Base-by-base conservation (phyloP, 2,329 filamentous ascomycete genomes). In the Colletotrichum acutatum region DNA sequence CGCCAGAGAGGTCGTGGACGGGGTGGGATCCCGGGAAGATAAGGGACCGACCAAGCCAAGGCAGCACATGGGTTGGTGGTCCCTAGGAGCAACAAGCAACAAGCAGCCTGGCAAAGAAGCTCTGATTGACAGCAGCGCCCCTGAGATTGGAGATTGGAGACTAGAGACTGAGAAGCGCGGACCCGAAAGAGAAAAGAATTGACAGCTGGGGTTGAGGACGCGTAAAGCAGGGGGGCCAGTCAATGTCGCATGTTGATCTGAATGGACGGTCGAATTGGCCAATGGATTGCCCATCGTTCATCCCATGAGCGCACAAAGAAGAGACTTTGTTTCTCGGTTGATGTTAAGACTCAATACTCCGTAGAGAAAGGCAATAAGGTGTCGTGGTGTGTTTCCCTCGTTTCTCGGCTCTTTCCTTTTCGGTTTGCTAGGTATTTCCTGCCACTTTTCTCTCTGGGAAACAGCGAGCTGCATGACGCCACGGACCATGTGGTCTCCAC, bases 401-500 rank as follows among this genome's bases (percentile, higher is more conserved):
- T 46, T 67, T 37, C 42, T 56, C 49, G 56, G 63, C 12, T 52
- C 32, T 56, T 52, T 49, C 26, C 49, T 52, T 59, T 32, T 46
- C 52, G 42, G 14, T 24, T 28, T 11, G 46, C 49, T 32, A 52
- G 52, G 56, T 61, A 49, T 11, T 37, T 57, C 32, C 62, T 30
- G 32, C 11, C 34, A 65, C 30, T 19, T 61, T 52, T 28, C 24
- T 49, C 26, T 49, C 26, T 56, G 28, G 26, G 34, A 42, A 37
- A 70, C 54, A 70, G 28, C 28, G 61, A 66, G 60, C 26, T 73
- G 71, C 71, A 71, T 71, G 28, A 71, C 56, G 49, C 54, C 67
- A 73, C 71, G 66, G 70, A 64, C 71, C 71, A 70, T 49, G 67
- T 24, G 34, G 58, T 12, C 26, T 34, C 60, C 70, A 65, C 60